phyloP scores from a whole-genome alignment of 164 flowering plant genomes.

The Piper betle region DNA sequence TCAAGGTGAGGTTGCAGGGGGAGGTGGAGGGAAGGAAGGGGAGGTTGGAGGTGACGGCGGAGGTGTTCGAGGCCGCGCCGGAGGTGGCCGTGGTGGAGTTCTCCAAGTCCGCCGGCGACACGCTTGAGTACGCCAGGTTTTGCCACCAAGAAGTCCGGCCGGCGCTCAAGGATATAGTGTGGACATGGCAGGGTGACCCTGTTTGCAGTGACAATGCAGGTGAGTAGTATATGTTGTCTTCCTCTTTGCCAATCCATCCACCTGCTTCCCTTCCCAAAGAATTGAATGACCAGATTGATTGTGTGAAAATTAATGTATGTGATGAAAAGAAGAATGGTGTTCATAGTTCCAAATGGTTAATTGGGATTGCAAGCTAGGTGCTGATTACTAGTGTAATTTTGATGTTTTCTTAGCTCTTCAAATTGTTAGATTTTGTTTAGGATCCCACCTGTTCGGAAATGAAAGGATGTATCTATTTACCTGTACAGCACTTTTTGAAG shows the following conservation, averaged over 20 bases:
- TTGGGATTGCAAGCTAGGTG: background rate
- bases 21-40: conserved; percentile 57
- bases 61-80: conserved; percentile 72
- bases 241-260: too few species aligned
- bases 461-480: background rate
- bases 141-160: conserved; percentile 63
- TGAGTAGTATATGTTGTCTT: background rate
- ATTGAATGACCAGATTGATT: too few species aligned
- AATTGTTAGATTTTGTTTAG: too few species aligned
- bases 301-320: too few species aligned
- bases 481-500: background rate
- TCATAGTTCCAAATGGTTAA: too few species aligned
- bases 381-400: background rate
- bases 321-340: too few species aligned
- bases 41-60: conserved; percentile 49
- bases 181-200: conserved; percentile 45
- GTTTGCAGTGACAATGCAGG: background rate
- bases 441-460: background rate
- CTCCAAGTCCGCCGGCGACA: conserved; percentile 56
- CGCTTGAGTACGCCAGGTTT: conserved; percentile 52
- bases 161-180: conserved; percentile 64
- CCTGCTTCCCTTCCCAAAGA: too few species aligned
- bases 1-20: conserved; percentile 46
- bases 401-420: too few species aligned
- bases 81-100: conserved; percentile 58